phyloP scores from a whole-genome alignment of 1,284 basidiomycete species.

The Heterobasidion parviporum region DNA sequence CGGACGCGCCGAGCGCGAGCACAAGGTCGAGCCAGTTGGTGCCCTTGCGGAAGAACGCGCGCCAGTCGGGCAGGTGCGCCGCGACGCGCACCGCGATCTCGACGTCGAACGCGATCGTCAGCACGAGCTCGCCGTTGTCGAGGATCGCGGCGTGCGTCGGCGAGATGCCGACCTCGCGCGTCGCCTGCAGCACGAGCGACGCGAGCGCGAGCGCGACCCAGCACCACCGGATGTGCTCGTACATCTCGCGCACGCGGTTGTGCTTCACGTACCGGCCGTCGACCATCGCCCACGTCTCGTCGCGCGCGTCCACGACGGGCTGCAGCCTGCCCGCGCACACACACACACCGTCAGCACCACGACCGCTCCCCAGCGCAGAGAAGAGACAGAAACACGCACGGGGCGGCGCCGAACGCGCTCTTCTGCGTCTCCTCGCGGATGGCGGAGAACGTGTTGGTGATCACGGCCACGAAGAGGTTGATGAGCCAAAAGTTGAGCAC shows the following conservation, averaged over 20 bases:
- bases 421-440: constrained; percentile 85
- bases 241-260: constrained; percentile 46
- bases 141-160: constrained; percentile 37
- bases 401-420: constrained; percentile 86
- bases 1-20: constrained; percentile 72
- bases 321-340: constrained; percentile 28
- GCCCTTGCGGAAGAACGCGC: constrained; percentile 61
- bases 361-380: background rate
- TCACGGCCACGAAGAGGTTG: constrained; percentile 94
- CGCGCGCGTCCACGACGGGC: constrained; percentile 39
- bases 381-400: constrained; percentile 30
- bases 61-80: constrained; percentile 77
- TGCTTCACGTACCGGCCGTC: constrained; percentile 34
- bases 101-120: constrained; percentile 82
- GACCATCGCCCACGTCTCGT: constrained; percentile 48
- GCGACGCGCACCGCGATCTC: constrained; percentile 81
- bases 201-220: constrained; percentile 76
- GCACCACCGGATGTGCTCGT: constrained; percentile 58
- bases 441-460: constrained; percentile 90
- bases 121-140: constrained; percentile 67
- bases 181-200: constrained; percentile 75
- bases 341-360: background rate
- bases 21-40: constrained; percentile 76
- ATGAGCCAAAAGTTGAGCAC: constrained; percentile 92
- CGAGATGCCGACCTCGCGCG: constrained; percentile 53